Base-by-base conservation (phyloP, 1,139 yeast genomes). In the Yamadazyma atlantica region DNA sequence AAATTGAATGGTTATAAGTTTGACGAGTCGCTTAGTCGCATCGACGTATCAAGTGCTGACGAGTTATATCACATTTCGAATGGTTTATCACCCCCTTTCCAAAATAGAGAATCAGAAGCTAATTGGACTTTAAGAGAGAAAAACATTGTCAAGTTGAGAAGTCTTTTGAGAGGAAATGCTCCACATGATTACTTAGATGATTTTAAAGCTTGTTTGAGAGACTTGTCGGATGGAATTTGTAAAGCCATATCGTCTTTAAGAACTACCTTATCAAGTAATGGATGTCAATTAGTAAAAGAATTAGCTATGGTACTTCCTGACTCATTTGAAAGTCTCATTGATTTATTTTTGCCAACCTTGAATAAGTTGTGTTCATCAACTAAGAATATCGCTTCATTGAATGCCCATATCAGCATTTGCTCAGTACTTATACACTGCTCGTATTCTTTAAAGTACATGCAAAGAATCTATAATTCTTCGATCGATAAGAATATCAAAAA, bases 101-200 rank as follows among this genome's bases (percentile, higher is more conserved):
- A 72, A n/a, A 83, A 82, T 2, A 88, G 83, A 51, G 98, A 94
- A 58, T 84, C 95, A 0, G 98, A 94, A 54, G 73, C 73, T 43
- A 92, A 92, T 54, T 92, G 99, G 99, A 64, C 70, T 18, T 51
- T 56, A 1, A 72, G 99, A 52, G 97, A 90, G 50, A 73, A 73
- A 40, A 66, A 66, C 39, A 73, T 89, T 2, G 52, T 74, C 1
- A 72, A 69, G 37, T 54, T 88, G 28, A 69, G 97, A 40, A 66
- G 74, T 2, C 54, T 85, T 2, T 49, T 87, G 2, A 64, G 89
- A 29, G 90, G 90, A 2, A 78, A 82, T 51, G 9, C 66, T 1
- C 35, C 51, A 0, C 39, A 40, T 0, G 69, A 70, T 0, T 74
- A 58, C 44, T 66, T 68, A 0, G 66, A 65, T 0, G 76, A 69